Percentiles rank a stretch among this genome's conserved stretches.
Evolutionary conservation across 345 rosid species (phyloP).

Genomic region (Brassica juncea): DNA sequence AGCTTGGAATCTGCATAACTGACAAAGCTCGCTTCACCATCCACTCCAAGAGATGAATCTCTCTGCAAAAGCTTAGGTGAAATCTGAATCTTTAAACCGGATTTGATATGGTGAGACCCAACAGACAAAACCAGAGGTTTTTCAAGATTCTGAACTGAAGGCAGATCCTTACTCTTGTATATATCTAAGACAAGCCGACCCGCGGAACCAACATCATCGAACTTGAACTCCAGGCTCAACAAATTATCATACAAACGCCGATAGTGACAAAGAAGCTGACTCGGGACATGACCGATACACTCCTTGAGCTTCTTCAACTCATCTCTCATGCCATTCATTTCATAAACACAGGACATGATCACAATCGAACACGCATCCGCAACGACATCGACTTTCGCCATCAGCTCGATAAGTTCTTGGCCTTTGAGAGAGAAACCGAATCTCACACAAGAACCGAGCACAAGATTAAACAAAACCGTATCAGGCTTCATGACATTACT

Average conservation of each 20-base stretch:
- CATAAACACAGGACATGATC: slow-evolving; percentile 59
- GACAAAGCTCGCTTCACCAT: slow-evolving; percentile 46
- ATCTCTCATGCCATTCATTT: slow-evolving; percentile 72
- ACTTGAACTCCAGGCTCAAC: slow-evolving; percentile 69
- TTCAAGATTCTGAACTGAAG: slow-evolving; percentile 30
- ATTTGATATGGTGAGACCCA: slow-evolving; percentile 66
- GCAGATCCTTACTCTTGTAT: slow-evolving; percentile 37
- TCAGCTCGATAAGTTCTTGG: slow-evolving; percentile 65
- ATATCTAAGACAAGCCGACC: slow-evolving; percentile 58
- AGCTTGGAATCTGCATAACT: slow-evolving; percentile 53
- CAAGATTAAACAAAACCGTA: slow-evolving; percentile 69
- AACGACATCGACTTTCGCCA: slow-evolving; percentile 55
- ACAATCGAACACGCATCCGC: slow-evolving; percentile 77
- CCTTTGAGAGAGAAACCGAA: slow-evolving; percentile 69
- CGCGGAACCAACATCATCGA: slow-evolving; percentile 71
- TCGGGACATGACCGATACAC: slow-evolving; percentile 49
- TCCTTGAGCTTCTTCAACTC: slow-evolving; percentile 72
- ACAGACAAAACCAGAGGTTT: slow-evolving; percentile 59
- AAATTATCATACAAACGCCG: slow-evolving; percentile 59
- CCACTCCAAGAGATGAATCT: slow-evolving; percentile 48
- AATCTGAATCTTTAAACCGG: slow-evolving; percentile 61
- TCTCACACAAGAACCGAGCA: slow-evolving; percentile 73
- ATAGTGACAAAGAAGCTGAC: slow-evolving; percentile 54
- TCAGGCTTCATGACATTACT: slow-evolving; percentile 52
- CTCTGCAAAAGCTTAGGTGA: slow-evolving; percentile 55